Evolutionary conservation across 768 basidiomycete genomes (phyloP), one percentile per base, ranked within the genome.

Genomic region (Infundibulicybe gibba): DNA sequence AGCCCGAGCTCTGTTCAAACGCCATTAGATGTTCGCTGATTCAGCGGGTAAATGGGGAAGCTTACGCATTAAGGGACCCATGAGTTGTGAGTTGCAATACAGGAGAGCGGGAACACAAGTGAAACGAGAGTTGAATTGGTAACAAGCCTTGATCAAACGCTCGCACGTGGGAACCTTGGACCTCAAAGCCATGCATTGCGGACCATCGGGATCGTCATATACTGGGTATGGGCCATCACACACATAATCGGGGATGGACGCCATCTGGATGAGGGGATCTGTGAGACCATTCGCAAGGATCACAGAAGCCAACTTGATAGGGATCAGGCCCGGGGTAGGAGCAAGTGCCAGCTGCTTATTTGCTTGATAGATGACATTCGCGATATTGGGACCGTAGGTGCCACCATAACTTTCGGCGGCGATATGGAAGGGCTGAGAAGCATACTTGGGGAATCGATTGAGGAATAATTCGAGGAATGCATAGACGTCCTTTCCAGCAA

Each of bases 261-360:
- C 83, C 70, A 90, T 83, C 60, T 98, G 95, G 35, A 81, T 68
- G 57, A 80, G 82, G 6, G 90, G 89, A 55, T 94, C 86, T 1
- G 91, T 93, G 42, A 88, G 70, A 8, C 90, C 94, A 60, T 94
- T 97, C 3, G 86, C 95, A 43, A 97, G 79, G 52, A 97, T 75
- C 41, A 98, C 66, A 0, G 87, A 91, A 25, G 77, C 81, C 30
- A 95, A 76, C 68, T 94, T 92, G 66, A 97, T 83, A 53, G 76
- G 74, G 55, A 80, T 71, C 35, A 91, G 62, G n/a, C 67, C 63
- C 0, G 79, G 73, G 8, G 61, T 63, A 39, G 75, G 67, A 5
- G 63, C 61, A 17, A 75, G 52, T 10, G 73, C 61, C 15, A 81
- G 68, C 44, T 75, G 73, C 63, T 81, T 75, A 66, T 94, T 95